These are phyloP conservation scores for Flaveria brownii DNA, from an alignment of 129 eudicot genomes.

Conservation along the genomic window DNA sequence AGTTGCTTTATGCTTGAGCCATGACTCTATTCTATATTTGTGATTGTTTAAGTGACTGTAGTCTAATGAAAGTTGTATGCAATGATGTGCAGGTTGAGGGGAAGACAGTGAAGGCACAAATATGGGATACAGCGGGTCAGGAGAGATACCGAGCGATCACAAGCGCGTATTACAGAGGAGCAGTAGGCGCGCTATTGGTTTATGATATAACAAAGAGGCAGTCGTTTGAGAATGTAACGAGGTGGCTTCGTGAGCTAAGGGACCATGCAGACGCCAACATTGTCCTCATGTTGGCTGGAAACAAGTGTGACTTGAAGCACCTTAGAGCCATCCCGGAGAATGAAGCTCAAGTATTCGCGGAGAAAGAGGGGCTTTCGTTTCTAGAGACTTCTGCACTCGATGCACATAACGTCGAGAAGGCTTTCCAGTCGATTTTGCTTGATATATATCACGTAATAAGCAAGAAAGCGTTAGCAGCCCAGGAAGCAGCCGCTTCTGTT, in stretches of 20 bases:
- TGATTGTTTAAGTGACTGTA: not conserved
- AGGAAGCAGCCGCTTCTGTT: conserved; percentile 49
- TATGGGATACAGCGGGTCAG: conserved; percentile 96
- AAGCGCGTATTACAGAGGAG: conserved; percentile 79
- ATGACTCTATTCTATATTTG: no score
- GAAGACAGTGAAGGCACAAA: conserved; percentile 83
- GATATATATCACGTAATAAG: conserved; percentile 75
- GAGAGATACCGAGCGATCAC: conserved; percentile 89
- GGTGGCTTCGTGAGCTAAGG: conserved; percentile 82
- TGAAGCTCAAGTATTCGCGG: conserved; percentile 59
- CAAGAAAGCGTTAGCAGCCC: conserved; percentile 83
- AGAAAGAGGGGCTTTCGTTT: conserved; percentile 67
- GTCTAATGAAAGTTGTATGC: not conserved
- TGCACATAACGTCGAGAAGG: conserved; percentile 73
- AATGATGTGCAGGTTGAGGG: conserved; percentile 62
- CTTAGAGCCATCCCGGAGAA: conserved; percentile 51
- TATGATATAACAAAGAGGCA: conserved; percentile 73
- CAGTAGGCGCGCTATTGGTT: conserved; percentile 73
- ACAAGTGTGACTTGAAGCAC: conserved; percentile 72
- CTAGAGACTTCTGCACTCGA: conserved; percentile 90
- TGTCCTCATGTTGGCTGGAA: conserved; percentile 76
- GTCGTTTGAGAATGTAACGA: conserved; percentile 69
- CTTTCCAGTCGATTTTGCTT: conserved; percentile 66
- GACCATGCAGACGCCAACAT: conserved; percentile 90
- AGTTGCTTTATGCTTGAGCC: no score